Evolutionary conservation across 495 filamentous ascomycete species (phyloP).

Genomic region (Podospora fimiseda): DNA sequence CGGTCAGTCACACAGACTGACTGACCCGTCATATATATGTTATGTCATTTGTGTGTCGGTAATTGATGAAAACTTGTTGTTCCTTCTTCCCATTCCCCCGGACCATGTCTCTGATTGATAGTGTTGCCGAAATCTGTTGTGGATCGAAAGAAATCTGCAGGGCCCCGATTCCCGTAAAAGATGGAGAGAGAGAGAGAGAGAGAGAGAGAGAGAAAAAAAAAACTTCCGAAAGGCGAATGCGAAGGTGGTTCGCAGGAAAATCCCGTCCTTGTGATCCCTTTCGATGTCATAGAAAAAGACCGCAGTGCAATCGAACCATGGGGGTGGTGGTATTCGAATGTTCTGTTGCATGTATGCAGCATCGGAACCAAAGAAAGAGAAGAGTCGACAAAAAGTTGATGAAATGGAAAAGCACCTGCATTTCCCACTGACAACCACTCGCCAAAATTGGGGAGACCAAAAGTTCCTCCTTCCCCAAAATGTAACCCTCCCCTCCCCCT

Average conservation of each 20-base stretch:
- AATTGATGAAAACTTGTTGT: too few species aligned
- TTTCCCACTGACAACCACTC: too few species aligned
- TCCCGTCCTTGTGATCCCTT: neutral
- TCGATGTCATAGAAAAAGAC: neutral
- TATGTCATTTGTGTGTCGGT: neutral
- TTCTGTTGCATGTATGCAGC: neutral
- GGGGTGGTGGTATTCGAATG: neutral
- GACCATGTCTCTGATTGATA: conserved; percentile 1
- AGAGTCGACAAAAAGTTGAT: too few species aligned
- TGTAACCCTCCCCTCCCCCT: conserved; percentile 14
- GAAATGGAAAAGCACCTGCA: too few species aligned
- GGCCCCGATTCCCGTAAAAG: too few species aligned
- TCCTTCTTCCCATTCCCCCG: too few species aligned
- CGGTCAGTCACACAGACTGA: neutral
- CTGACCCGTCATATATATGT: neutral
- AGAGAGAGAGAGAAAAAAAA: too few species aligned
- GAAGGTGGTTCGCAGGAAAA: neutral
- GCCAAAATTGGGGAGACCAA: conserved; percentile 2
- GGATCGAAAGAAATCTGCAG: conserved; percentile 2
- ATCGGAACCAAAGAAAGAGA: neutral
- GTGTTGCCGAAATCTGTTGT: neutral
- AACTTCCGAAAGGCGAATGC: too few species aligned
- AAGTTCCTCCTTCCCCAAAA: conserved; percentile 18
- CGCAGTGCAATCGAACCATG: neutral
- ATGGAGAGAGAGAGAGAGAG: too few species aligned